Evolutionary conservation across 2,329 filamentous ascomycete species (phyloP).

Genomic region (Fusarium euwallaceae): DNA sequence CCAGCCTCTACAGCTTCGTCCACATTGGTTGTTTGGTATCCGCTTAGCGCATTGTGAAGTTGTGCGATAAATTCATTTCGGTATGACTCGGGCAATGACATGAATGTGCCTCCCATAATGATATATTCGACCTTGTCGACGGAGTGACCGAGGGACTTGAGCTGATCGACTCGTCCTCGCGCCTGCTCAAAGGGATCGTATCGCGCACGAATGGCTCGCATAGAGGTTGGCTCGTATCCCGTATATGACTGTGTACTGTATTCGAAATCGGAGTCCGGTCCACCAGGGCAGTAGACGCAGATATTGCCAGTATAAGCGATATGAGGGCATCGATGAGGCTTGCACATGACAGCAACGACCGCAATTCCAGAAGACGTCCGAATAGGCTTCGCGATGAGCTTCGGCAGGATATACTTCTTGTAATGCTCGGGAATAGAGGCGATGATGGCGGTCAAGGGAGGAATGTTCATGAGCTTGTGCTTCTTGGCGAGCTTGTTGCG

Average conservation of each 20-base stretch:
- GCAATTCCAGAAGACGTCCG: conserved; percentile 96
- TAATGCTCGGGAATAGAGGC: conserved; percentile 99
- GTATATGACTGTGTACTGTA: conserved; percentile 99
- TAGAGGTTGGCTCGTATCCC: conserved; percentile 97
- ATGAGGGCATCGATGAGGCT: conserved; percentile 96
- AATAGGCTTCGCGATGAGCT: conserved; percentile 97
- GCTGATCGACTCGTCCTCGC: conserved; percentile 93
- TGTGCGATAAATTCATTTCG: conserved; percentile 95
- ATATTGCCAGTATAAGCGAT: conserved; percentile 99
- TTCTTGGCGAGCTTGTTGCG: conserved; percentile 92
- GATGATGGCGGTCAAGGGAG: conserved; percentile 95
- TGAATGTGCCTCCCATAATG: conserved; percentile 99
- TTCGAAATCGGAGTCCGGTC: conserved; percentile 98
- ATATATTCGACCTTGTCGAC: conserved; percentile 99
- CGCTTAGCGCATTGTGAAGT: conserved; percentile 95
- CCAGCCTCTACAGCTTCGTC: conserved; percentile 95
- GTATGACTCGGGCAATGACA: conserved; percentile 92
- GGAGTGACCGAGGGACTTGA: conserved; percentile 93
- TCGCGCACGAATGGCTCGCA: conserved; percentile 95
- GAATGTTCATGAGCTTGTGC: conserved; percentile 88
- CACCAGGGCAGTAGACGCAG: conserved; percentile 97
- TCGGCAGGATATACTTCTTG: conserved; percentile 98
- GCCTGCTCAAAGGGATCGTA: conserved; percentile 99
- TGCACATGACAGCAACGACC: conserved; percentile 99
- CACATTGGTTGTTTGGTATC: conserved; percentile 93